phyloP scores from a whole-genome alignment of 768 basidiomycete genomes.

The Inosperma sp. region DNA sequence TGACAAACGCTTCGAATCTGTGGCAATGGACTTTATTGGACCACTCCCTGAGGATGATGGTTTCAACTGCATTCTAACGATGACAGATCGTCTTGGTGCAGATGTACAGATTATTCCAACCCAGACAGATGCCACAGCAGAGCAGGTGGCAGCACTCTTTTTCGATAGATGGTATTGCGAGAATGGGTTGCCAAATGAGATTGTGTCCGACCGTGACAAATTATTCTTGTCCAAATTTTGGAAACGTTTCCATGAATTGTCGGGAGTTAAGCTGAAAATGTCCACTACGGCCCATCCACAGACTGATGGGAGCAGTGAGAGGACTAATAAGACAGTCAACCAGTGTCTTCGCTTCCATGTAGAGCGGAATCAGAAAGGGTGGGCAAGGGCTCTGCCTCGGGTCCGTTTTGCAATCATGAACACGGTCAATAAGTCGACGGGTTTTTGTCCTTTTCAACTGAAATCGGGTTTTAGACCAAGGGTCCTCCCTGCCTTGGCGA shows the following conservation, averaged over 20 bases:
- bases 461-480: no score
- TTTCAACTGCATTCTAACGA: slow-evolving; percentile 21
- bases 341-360: slow-evolving; percentile 26
- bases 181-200: slow-evolving; percentile 21
- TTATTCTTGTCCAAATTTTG: slow-evolving; percentile 27
- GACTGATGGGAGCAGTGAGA: slow-evolving; percentile 33
- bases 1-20: slow-evolving; percentile 4
- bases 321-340: slow-evolving; percentile 28
- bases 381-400: slow-evolving; percentile 23
- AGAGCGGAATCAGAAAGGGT: slow-evolving; percentile 26
- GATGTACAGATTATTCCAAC: slow-evolving; percentile 7
- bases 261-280: slow-evolving; percentile 28
- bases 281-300: slow-evolving; percentile 36
- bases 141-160: slow-evolving; percentile 18
- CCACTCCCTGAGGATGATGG: slow-evolving; percentile 27
- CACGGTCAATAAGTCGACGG: no score
- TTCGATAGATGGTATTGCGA: slow-evolving; percentile 26
- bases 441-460: no score
- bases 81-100: slow-evolving; percentile 22
- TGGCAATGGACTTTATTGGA: slow-evolving; percentile 30
- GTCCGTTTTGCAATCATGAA: slow-evolving; percentile 29
- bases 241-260: slow-evolving; percentile 20
- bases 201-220: slow-evolving; percentile 10
- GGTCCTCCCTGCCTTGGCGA: no score
- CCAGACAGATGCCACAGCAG: slow-evolving; percentile 8